phyloP scores from a whole-genome alignment of 768 basidiomycete species.

The Collybiopsis luxurians region DNA sequence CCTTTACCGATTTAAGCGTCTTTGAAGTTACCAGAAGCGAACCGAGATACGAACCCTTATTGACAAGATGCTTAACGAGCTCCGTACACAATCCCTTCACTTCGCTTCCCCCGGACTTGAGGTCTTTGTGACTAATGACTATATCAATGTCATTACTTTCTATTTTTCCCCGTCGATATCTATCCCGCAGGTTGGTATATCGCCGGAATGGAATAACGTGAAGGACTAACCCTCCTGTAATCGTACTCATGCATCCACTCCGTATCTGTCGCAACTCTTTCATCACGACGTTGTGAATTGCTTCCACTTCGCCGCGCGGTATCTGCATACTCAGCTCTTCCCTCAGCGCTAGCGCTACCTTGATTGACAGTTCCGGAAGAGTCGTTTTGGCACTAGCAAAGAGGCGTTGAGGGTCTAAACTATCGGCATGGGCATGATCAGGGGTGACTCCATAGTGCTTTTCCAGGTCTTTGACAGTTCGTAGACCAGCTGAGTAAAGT shows the following conservation, averaged over 20 bases:
- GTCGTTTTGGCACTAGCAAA: conserved; percentile 10
- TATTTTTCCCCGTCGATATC: conserved; percentile 82
- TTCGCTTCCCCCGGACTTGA: conserved; percentile 35
- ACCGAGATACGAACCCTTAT: conserved; percentile 38
- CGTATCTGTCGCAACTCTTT: conserved; percentile 60
- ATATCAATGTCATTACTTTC: conserved; percentile 88
- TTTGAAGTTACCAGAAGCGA: neutral
- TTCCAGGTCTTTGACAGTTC: conserved; percentile 68
- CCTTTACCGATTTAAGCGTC: conserved; percentile 32
- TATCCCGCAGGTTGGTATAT: conserved; percentile 22
- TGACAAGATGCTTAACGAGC: conserved; percentile 55
- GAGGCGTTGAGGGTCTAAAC: conserved; percentile 6
- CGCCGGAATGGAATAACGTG: neutral
- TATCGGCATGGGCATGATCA: conserved; percentile 13
- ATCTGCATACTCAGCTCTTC: conserved; percentile 58
- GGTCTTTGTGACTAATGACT: conserved; percentile 72
- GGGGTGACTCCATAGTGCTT: conserved; percentile 53
- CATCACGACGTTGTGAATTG: conserved; percentile 69
- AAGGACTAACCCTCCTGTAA: conserved; percentile 76
- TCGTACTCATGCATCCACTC: conserved; percentile 67
- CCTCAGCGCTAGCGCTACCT: conserved; percentile 56
- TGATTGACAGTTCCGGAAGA: conserved; percentile 39
- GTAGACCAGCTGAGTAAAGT: conserved; percentile 62
- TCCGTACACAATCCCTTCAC: conserved; percentile 63
- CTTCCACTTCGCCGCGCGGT: conserved; percentile 71